phyloP scores from a whole-genome alignment of 192 early-diverging fungal genomes.

The Backusella psychrophila region DNA sequence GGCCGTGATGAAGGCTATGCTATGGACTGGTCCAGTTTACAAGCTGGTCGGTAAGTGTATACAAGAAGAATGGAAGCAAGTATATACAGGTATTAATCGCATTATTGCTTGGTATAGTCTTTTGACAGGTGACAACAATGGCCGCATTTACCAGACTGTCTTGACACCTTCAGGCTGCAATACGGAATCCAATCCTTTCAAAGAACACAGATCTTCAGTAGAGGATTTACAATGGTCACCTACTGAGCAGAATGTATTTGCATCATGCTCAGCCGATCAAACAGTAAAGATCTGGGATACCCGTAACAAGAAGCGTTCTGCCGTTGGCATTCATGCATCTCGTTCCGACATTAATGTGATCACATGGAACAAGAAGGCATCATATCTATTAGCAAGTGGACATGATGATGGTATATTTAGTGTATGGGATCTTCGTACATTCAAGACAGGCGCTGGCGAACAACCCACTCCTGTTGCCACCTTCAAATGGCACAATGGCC shows the following conservation, averaged over 20 bases:
- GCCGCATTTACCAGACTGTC: conserved; percentile 82
- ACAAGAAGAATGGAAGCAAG: not conserved
- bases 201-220: conserved; percentile 81
- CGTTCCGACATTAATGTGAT: conserved; percentile 95
- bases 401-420: conserved; percentile 90
- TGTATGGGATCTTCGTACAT: conserved; percentile 92
- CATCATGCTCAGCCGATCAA: conserved; percentile 86
- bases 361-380: conserved; percentile 85
- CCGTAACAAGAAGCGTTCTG: conserved; percentile 69
- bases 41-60: conserved; percentile 45
- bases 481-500: conserved; percentile 91
- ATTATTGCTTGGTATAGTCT: conserved; percentile 43
- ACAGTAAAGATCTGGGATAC: conserved; percentile 96
- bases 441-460: conserved; percentile 24
- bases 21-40: conserved; percentile 88
- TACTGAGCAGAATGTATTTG: conserved; percentile 87
- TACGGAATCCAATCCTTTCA: conserved; percentile 73
- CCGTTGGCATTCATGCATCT: conserved; percentile 81
- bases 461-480: conserved; percentile 77
- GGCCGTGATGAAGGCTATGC: conserved; percentile 89
- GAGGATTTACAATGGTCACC: conserved; percentile 99
- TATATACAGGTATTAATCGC: not conserved
- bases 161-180: conserved; percentile 64
- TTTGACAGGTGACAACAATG: conserved; percentile 82
- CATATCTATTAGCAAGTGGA: conserved; percentile 90